phyloP scores from a whole-genome alignment of 192 early-diverging fungal genomes.

The Haplosporangium gracile region DNA sequence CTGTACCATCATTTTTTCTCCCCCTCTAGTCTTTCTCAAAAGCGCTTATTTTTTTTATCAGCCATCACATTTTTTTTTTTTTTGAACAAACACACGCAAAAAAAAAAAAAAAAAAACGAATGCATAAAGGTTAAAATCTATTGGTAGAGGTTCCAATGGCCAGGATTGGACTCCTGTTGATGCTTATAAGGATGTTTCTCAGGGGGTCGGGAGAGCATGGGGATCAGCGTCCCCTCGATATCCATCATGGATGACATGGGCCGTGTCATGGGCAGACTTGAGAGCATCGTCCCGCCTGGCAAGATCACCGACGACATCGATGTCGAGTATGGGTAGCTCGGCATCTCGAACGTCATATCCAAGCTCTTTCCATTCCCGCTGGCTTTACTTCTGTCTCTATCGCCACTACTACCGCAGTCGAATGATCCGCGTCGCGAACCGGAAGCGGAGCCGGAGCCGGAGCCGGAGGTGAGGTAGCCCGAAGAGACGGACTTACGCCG shows the following conservation, averaged over 20 bases:
- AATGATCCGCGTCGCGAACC: background rate
- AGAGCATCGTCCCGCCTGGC: background rate
- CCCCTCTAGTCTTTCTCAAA: background rate
- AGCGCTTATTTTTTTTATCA: too few relatives aligned
- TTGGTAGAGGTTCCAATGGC: conserved; percentile 22
- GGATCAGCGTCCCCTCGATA: conserved; percentile 22
- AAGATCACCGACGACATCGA: conserved; percentile 32
- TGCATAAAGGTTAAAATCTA: background rate
- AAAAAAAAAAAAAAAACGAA: too few relatives aligned
- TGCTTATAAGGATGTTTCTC: background rate
- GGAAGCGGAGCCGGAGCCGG: background rate
- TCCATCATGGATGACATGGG: conserved; percentile 24
- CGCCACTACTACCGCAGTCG: background rate
- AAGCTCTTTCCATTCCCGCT: background rate
- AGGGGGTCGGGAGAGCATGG: background rate
- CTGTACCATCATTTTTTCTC: background rate
- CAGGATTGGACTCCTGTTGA: background rate
- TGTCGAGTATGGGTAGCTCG: conserved; percentile 20
- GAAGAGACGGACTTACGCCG: conserved; percentile 45
- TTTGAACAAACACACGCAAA: too few relatives aligned
- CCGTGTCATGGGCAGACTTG: background rate
- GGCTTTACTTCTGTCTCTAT: background rate
- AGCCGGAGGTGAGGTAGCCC: background rate
- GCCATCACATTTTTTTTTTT: too few relatives aligned
- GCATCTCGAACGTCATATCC: conserved; percentile 19